Evolutionary conservation across 2,329 filamentous ascomycete genomes (phyloP), one percentile per base, ranked within the genome.

Genomic region (Fonsecaea monophora): DNA sequence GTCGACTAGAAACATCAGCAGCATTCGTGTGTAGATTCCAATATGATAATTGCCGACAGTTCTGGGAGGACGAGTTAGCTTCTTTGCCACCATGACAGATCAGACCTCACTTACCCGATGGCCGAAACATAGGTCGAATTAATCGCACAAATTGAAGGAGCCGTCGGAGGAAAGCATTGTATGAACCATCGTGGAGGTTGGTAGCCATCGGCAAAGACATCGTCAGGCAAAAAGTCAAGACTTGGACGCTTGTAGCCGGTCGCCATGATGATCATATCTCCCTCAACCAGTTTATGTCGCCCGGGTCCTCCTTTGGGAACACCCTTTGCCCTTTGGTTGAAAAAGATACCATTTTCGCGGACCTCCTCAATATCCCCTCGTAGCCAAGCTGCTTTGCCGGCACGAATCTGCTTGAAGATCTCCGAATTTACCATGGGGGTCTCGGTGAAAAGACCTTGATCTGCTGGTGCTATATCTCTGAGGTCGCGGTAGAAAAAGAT

Each of bases 371-470:
- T 92, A 74, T 96, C 92, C 65, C 92, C 91, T 12, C 92, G 89
- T 0, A 95, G 80, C 92, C 92, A 96, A 68, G 89, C 86, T 0
- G 91, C 91, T 70, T 87, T 85, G 10, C 90, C 90, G 1, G 82
- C 79, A 18, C 92, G 89, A 37, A 96, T 86, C 73, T 90, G 89
- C 56, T 90, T 82, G 78, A 96, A 90, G 0, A 96, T 85, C 54
- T 93, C 89, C 15, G 89, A 90, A 77, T 95, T 96, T 30, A 95
- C 91, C 91, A 95, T 94, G 0, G 92, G 92, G 0, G 92, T 96
- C 60, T 91, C 90, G 34, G 85, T 92, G 77, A 92, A 96, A n/a
- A 95, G 80, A 8, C 91, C 91, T 73, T 89, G 89, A 38, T 69
- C 67, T 32, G 85, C 82, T 0, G 92, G 92, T 0, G 91, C 86